These are phyloP conservation scores for Spongospora subterranea DNA, from an alignment of 208 protist genomes.

Conservation along the genomic window DNA sequence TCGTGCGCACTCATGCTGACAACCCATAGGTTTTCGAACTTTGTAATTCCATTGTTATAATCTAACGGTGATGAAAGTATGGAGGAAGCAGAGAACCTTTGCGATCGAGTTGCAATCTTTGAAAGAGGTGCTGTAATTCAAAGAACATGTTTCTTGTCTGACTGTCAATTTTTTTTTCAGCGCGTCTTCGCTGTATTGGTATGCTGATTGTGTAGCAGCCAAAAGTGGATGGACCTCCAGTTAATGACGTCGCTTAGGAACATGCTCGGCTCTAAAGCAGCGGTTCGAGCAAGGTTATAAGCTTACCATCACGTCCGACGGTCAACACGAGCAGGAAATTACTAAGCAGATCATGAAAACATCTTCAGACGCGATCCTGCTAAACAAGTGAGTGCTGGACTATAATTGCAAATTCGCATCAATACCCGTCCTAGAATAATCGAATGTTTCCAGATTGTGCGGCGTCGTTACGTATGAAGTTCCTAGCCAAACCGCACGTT, in stretches of 20 bases:
- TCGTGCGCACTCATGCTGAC: neutral
- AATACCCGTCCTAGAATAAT: neutral
- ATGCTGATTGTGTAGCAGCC: no score
- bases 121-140: neutral
- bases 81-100: neutral
- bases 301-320: neutral
- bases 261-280: neutral
- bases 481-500: neutral
- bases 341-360: neutral
- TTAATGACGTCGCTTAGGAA: neutral
- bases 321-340: neutral
- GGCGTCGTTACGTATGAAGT: neutral
- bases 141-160: no score
- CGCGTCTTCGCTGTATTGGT: neutral
- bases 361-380: neutral
- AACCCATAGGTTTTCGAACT: neutral
- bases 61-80: neutral
- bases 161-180: no score
- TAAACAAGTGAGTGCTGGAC: neutral
- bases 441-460: neutral
- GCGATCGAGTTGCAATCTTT: neutral
- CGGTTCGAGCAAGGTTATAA: neutral
- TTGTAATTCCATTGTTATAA: neutral
- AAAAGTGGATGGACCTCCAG: neutral
- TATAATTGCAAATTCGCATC: neutral